A percentile compares a stretch with the other conserved stretches of the same genome.
phyloP scores from a whole-genome alignment of 2,329 filamentous ascomycete genomes.

The Onygenales sp. region DNA sequence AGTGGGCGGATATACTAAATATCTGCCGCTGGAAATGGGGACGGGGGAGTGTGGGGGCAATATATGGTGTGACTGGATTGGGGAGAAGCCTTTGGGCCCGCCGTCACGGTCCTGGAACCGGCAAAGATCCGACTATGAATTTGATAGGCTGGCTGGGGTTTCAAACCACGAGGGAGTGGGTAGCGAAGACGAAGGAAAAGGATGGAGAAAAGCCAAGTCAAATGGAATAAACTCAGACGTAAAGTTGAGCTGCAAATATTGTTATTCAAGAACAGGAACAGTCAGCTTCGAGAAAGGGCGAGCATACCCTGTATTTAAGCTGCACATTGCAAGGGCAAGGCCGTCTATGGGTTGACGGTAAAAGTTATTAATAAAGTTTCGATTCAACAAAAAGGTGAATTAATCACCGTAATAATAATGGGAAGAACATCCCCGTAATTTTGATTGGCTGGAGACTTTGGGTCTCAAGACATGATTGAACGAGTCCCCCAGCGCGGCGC shows the following conservation, averaged over 20 bases:
- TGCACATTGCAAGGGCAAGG: neutral
- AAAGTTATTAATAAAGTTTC: neutral
- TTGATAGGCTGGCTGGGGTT: neutral
- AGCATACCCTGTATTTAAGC: neutral
- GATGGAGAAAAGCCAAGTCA: neutral
- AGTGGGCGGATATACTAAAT: neutral
- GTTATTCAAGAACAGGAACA: no score
- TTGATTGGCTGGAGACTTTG: neutral
- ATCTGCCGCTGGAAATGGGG: neutral
- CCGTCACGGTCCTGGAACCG: constrained; percentile 3
- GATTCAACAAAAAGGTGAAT: neutral
- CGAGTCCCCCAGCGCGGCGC: neutral
- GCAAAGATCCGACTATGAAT: neutral
- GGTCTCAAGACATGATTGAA: neutral
- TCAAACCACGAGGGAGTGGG: neutral
- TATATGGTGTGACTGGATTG: neutral
- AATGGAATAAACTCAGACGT: no score
- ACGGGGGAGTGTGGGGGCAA: constrained; percentile 6
- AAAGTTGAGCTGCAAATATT: no score
- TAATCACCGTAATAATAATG: neutral
- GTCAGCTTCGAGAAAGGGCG: neutral
- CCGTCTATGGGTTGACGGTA: neutral
- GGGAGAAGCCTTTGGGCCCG: constrained; percentile 1
- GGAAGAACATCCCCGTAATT: neutral
- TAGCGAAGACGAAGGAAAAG: neutral